Percentiles rank a stretch among this genome's conserved stretches.
Evolutionary conservation across 768 basidiomycete species (phyloP).

Genomic region (Amanita rimosa): DNA sequence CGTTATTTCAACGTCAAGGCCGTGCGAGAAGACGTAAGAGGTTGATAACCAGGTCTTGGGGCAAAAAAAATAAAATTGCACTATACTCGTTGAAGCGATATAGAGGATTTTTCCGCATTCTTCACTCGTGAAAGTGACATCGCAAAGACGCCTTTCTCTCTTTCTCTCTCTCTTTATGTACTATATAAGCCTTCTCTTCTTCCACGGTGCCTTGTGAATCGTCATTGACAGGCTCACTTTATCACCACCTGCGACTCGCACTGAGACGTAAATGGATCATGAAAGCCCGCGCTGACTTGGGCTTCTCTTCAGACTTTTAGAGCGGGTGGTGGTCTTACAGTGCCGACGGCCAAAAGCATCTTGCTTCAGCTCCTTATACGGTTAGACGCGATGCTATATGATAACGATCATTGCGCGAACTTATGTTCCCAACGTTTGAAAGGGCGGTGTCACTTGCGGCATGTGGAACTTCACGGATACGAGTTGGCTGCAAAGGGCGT

Average conservation of each 20-base stretch:
- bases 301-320: no score
- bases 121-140: not conserved
- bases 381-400: not conserved
- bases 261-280: not conserved
- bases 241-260: not conserved
- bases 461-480: not conserved
- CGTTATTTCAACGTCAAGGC: not conserved
- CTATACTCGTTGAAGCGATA: not conserved
- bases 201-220: not conserved
- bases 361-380: not conserved
- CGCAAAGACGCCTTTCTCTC: no score
- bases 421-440: not conserved
- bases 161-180: no score
- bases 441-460: no score
- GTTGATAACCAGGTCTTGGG: not conserved
- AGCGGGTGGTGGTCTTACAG: no score
- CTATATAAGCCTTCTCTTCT: no score
- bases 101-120: not conserved
- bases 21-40: not conserved
- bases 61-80: not conserved
- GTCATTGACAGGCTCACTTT: not conserved
- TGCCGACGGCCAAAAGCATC: not conserved
- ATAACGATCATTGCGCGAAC: no score
- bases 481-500: not conserved
- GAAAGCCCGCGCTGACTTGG: no score